Base-by-base conservation (phyloP, 768 basidiomycete genomes). In the Xanthoconium stramineum region DNA sequence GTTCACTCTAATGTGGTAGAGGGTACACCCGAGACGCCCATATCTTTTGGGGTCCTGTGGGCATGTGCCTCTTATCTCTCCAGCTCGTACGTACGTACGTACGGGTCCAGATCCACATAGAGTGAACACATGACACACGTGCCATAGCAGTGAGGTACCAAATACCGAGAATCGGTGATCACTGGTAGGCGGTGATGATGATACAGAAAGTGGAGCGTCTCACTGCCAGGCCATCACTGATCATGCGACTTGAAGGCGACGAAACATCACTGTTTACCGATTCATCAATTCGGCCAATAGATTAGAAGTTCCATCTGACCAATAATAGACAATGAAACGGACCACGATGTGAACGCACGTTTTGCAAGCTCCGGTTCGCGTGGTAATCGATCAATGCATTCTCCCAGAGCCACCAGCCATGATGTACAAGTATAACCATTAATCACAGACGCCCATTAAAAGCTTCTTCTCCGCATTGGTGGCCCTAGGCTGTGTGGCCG, bases 21-120 rank as follows among this genome's bases (percentile, higher is more conserved):
- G 65, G 56, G 55, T 12, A 49, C 39, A 35, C n/a, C 20, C 32
- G 15, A 8, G 35, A 39, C 45, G 50, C 58, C 45, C 61, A 50
- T 37, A 17, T 38, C n/a, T 64, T 39, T 38, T 19, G 65, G 65
- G 64, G 61, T 64, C 62, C 55, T 29, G 38, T 46, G 38, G 37
- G 19, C 65, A 57, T 56, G 61, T 54, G 50, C 44, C 30, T 35
- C 52, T 64, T 67, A 61, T 65, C 62, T 46, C 29, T 49, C 24
- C 43, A 42, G 15, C 7, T 44, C 52, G 35, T 67, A 66, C 60
- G 63, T 65, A 66, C 60, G 63, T 65, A 64, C 54, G 38, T 50
- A 35, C 14, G 33, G 49, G 52, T 13, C 59, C 38, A 58, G 62
- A 42, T 57, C 44, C 55, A 24, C 48, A 42, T 46, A 47, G 29